Evolutionary conservation across 768 basidiomycete genomes (phyloP).

Genomic region (Leccinum variicolor): DNA sequence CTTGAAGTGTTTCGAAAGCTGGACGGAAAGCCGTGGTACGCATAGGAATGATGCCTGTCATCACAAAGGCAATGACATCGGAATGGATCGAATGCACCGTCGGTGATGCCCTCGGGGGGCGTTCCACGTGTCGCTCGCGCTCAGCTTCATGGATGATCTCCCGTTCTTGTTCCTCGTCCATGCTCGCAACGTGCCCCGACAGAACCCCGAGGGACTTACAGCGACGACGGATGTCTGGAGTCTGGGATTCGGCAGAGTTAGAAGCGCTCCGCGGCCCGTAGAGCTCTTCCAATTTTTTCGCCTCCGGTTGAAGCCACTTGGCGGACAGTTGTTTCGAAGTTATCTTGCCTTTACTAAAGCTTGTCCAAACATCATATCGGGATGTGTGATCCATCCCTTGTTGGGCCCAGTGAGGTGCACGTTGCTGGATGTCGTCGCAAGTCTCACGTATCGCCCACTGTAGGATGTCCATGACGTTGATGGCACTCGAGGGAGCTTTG

Average conservation of each 20-base stretch:
- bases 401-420: slow-evolving; percentile 40
- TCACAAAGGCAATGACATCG: slow-evolving; percentile 25
- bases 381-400: slow-evolving; percentile 29
- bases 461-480: slow-evolving; percentile 34
- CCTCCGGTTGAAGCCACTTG: slow-evolving; percentile 41
- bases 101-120: slow-evolving; percentile 29
- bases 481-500: background rate
- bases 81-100: slow-evolving; percentile 21
- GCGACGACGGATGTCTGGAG: slow-evolving; percentile 10
- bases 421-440: slow-evolving; percentile 39
- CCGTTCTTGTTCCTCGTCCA: slow-evolving; percentile 51
- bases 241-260: background rate
- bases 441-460: slow-evolving; percentile 46
- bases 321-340: slow-evolving; percentile 1
- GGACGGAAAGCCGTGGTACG: slow-evolving; percentile 20
- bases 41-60: slow-evolving; percentile 24
- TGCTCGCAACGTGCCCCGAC: slow-evolving; percentile 13
- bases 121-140: slow-evolving; percentile 37
- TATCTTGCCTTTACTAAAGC: background rate
- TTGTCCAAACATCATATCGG: slow-evolving; percentile 18
- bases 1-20: slow-evolving; percentile 10
- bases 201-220: slow-evolving; percentile 18
- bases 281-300: slow-evolving; percentile 35
- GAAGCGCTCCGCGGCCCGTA: slow-evolving; percentile 16
- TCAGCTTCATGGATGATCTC: slow-evolving; percentile 46